Base-by-base conservation (phyloP, 73 alveolate genomes). In the Tetrahymena elliotti region DNA sequence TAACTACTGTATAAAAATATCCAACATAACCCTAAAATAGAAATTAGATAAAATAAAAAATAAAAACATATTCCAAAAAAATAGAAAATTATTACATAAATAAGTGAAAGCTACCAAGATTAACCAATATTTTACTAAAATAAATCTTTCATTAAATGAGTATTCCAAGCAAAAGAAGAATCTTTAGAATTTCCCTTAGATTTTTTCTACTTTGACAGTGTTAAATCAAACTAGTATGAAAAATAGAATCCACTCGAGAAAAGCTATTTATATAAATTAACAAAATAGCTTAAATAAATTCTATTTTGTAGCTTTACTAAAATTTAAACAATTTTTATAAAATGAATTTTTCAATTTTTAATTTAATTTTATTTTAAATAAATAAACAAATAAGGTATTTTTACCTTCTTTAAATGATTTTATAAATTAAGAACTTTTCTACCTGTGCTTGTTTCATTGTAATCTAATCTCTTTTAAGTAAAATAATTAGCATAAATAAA, bases 111-210 rank as follows among this genome's bases (percentile, higher is more conserved):
- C 38, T 47, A 84, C 96, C 96, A 94, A 27, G 41, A 22, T 27
- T 93, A 93, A 20, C 52, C 15, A 20, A 88, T 88, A 92, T 52
- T 33, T 9, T 39, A 20, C 8, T 84, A 94, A 33, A 40, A 16
- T 35, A 94, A 35, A 83, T 88, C 82, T 18, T 39, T 88, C 33
- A 35, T 31, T 41, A 94, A 93, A 41, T 84, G 95, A 88, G 34
- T 34, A 94, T 94, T 94, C 96, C 96, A 94, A 33, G 83, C 53
- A 88, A 88, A 94, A 33, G 38, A 52, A 4, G 39, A 24, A 40
- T 40, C 53, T 31, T 34, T 93, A 12, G 22, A 40, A 24, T 18
- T 39, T 31, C 83, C 83, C 47, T 40, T 52, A 6, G 31, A 84
- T n/a, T 6, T 20, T 33, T 36, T 94, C 47, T 94, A 94, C 52